Base-by-base conservation (phyloP, 345 rosid genomes). In the Garcia nutans region DNA sequence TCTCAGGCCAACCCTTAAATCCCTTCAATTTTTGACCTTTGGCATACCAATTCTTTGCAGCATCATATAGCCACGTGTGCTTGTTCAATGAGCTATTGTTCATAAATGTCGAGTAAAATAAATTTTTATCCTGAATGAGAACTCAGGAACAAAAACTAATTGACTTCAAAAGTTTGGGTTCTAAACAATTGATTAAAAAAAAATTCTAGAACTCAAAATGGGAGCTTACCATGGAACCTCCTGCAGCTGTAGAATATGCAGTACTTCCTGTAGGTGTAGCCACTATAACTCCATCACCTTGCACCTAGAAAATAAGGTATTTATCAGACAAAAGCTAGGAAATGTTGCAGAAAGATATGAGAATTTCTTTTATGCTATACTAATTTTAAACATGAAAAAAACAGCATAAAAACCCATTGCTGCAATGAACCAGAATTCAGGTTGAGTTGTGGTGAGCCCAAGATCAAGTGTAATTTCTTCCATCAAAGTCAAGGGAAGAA, bases 231-330 rank as follows among this genome's bases (percentile, higher is more conserved):
- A 95, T 93, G 81, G 99, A 95, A 82, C 99, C 99, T 76, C 99
- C 98, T 9, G 99, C 99, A 75, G 99, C 94, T 60, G 98, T 93
- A 84, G 98, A 95, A 82, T 95, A 95, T 67, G 98, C 98, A 75
- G 99, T 95, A 78, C 99, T 95, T 73, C 99, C 99, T 20, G 99
- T 95, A 70, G 99, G 99, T 74, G 99, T 95, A 62, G 99, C 99
- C 84, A 95, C 89, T 76, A 95, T 95, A 71, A 95, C 98, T 82
- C 99, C 98, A 80, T 96, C 99, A 33, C 98, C 99, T 88, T 96
- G 99, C 82, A 96, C 98, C 99, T 96, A 73, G 72, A 74, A 74
- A 68, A 80, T 42, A 60, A 52, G 31, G 67, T n/a, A 64, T 13
- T 71, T 68, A 71, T 65, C 50, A 74, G 71, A 50, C n/a, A 64